Percentiles rank a stretch among this genome's conserved stretches.
These are phyloP conservation scores for Alnus glutinosa DNA, from an alignment of 306 rosid species.

Conservation along the genomic window DNA sequence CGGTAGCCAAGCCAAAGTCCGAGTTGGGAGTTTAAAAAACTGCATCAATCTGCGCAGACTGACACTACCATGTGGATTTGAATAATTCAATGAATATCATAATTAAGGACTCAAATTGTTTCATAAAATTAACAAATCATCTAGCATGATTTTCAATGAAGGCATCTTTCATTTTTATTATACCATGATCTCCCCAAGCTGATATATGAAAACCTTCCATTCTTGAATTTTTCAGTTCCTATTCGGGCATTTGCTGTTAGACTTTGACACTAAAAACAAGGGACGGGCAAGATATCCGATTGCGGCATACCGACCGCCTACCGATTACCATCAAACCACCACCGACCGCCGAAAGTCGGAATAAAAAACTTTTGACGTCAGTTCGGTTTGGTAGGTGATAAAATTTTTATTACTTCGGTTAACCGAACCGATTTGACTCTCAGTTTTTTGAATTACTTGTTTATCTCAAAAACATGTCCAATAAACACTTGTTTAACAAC, in stretches of 20 bases:
- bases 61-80: not conserved
- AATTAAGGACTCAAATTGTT: not conserved
- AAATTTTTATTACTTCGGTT: no score
- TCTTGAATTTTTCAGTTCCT: not conserved
- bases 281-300: no score
- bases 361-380: no score
- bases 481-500: no score
- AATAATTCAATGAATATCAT: not conserved
- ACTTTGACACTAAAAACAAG: not conserved
- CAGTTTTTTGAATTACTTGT: no score
- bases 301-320: no score
- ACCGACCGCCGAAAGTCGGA: no score
- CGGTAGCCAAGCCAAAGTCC: no score
- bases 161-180: not conserved
- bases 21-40: not conserved
- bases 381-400: no score
- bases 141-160: not conserved
- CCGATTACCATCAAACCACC: no score
- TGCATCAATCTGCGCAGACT: not conserved
- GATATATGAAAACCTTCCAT: not conserved
- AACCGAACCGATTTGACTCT: no score
- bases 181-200: not conserved
- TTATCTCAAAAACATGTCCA: no score
- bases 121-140: not conserved
- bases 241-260: not conserved